Evolutionary conservation across 352 stramenopile genomes (phyloP).

Genomic region (Phytopythium sindhum): DNA sequence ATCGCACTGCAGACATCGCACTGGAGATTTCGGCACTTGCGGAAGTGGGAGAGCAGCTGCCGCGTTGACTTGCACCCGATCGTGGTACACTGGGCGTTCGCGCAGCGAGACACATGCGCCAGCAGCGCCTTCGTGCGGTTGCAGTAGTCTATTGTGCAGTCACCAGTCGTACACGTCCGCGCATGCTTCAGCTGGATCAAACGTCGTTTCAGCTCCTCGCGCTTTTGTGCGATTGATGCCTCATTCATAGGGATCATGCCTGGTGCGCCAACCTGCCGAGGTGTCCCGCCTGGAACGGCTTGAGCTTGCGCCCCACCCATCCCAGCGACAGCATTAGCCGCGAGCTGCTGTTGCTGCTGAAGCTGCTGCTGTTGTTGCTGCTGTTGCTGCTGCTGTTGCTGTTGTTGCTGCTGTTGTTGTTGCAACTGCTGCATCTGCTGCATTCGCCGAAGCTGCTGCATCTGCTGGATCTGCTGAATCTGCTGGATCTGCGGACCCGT

Average conservation of each 20-base stretch:
- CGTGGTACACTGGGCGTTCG: conserved; percentile 81
- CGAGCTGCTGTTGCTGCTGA: conserved; percentile 21
- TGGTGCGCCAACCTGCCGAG: conserved; percentile 15
- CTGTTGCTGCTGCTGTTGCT: conserved; percentile 25
- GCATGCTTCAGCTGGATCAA: conserved; percentile 87
- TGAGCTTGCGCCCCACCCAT: conserved; percentile 15
- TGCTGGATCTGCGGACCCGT: conserved; percentile 75
- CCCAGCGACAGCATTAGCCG: conserved; percentile 3
- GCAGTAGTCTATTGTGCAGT: conserved; percentile 82
- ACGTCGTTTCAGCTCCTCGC: conserved; percentile 80
- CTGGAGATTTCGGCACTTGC: conserved; percentile 84
- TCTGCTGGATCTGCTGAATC: conserved; percentile 84
- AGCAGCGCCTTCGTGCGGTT: conserved; percentile 76
- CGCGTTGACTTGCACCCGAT: conserved; percentile 87
- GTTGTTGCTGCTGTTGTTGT: conserved; percentile 41
- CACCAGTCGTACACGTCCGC: conserved; percentile 67
- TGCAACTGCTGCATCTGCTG: conserved; percentile 74
- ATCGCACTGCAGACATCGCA: conserved; percentile 88
- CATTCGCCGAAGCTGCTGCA: conserved; percentile 81
- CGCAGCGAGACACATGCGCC: conserved; percentile 78
- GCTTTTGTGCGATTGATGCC: conserved; percentile 78
- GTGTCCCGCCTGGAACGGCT: conserved; percentile 21
- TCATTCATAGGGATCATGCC: conserved; percentile 77
- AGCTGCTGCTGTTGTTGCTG: conserved; percentile 20
- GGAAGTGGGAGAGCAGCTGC: conserved; percentile 83